Base-by-base conservation (phyloP, 129 eudicot genomes). In the Pittosporum tobira region DNA sequence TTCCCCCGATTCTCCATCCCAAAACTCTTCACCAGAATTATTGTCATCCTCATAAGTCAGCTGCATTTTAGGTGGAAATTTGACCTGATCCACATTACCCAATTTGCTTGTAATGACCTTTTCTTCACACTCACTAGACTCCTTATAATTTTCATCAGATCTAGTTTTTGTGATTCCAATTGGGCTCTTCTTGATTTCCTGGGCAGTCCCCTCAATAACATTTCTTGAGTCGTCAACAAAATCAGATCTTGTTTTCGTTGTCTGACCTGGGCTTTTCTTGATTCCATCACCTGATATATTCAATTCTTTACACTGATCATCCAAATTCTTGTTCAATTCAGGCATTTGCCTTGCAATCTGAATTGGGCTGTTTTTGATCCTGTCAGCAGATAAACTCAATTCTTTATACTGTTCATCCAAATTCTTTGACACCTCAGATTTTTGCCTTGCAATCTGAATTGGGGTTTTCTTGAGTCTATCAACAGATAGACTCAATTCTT, bases 221-320 rank as follows among this genome's bases (percentile, higher is more conserved):
- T 67, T 61, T 50, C 53, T 28, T 18, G 68, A 43, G 22, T 26
- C 69, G 11, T 42, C 44, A 34, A 29, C 43, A 54, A 18, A 2
- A 36, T 54, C 59, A 34, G 31, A 71, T 73, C 80, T 77, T 36
- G 55, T 48, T 21, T 73, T 81, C 68, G 48, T 55, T 28, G 44
- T 44, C 81, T 77, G 83, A 66, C 54, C 51, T 36, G 88, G 73
- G 73, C 57, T 73, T 71, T 55, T 75, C 59, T 72, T 77, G 54
- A 66, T 74, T 45, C 76, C 77, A 48, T 55, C 71, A 40, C 48
- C 60, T 1, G 64, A 69, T 20, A 43, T 22, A 57, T 62, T 58
- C 46, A 27, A 16, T 36, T 34, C 71, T n/a, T 31, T 56, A 5
- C 44, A 6, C 14, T 30, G 61, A 1, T 56, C 61, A 31, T 31